phyloP scores from a whole-genome alignment of 2,329 filamentous ascomycete species.

The Macrophomina pseudophaseolina region DNA sequence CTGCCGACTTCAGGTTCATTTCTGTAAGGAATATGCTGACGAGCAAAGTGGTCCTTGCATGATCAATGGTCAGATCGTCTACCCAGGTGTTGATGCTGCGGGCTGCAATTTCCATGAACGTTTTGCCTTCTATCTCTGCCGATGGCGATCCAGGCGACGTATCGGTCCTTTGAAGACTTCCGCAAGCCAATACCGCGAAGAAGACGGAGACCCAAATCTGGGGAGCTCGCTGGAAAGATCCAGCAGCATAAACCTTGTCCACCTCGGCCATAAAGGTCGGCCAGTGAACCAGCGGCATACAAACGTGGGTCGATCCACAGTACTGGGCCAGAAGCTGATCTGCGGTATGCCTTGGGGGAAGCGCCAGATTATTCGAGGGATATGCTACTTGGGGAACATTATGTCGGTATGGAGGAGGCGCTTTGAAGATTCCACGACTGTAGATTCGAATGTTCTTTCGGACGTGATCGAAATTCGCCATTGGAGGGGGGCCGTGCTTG shows the following conservation, averaged over 20 bases:
- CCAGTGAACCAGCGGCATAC: slow-evolving; percentile 88
- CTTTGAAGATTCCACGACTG: slow-evolving; percentile 79
- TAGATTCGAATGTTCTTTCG: slow-evolving; percentile 74
- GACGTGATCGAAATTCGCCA: slow-evolving; percentile 73
- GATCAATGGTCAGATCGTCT: slow-evolving; percentile 76
- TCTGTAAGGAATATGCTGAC: slow-evolving; percentile 82
- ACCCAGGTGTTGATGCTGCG: slow-evolving; percentile 79
- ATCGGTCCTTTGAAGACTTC: slow-evolving; percentile 72
- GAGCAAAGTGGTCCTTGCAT: slow-evolving; percentile 74
- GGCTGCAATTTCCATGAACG: slow-evolving; percentile 74
- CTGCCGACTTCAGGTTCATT: slow-evolving; percentile 82
- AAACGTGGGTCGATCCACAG: slow-evolving; percentile 75
- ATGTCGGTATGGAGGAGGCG: slow-evolving; percentile 71
- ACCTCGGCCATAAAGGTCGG: slow-evolving; percentile 78
- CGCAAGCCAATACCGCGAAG: slow-evolving; percentile 82
- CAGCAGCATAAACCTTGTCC: slow-evolving; percentile 74
- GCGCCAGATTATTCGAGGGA: slow-evolving; percentile 56
- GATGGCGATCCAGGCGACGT: slow-evolving; percentile 61
- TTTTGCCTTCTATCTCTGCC: slow-evolving; percentile 60
- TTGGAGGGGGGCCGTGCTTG: slow-evolving; percentile 57
- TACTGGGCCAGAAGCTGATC: slow-evolving; percentile 79
- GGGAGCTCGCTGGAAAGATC: slow-evolving; percentile 64
- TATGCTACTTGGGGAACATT: slow-evolving; percentile 51
- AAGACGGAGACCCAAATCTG: slow-evolving; percentile 79
- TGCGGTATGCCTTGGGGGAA: slow-evolving; percentile 72